Evolutionary conservation across 768 basidiomycete species (phyloP).

Genomic region (Podaxis rugospora): DNA sequence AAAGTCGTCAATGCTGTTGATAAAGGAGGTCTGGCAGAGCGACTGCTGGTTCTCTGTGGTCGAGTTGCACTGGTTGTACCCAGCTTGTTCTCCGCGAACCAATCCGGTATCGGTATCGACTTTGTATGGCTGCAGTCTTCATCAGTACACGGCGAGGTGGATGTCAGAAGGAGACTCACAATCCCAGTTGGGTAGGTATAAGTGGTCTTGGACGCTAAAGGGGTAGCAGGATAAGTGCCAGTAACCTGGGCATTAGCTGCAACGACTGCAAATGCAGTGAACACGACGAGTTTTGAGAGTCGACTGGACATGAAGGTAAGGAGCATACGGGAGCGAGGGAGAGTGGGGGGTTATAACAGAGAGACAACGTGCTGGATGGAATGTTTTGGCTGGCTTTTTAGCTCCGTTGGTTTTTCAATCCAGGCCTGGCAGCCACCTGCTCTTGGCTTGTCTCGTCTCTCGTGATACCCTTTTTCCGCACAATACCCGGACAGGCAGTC

Average conservation of each 20-base stretch:
- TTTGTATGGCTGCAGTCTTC: slow-evolving; percentile 25
- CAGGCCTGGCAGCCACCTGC: too few relatives aligned
- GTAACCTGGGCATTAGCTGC: slow-evolving; percentile 2
- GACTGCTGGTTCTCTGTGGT: slow-evolving; percentile 58
- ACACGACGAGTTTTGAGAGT: not conserved
- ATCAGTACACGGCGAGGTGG: not conserved
- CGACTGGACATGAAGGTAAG: too few relatives aligned
- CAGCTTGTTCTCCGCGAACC: slow-evolving; percentile 42
- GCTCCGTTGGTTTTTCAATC: too few relatives aligned
- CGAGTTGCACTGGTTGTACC: slow-evolving; percentile 66
- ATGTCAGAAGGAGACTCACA: slow-evolving; percentile 20
- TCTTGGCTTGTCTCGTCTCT: too few relatives aligned
- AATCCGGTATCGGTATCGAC: slow-evolving; percentile 29
- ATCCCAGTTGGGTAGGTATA: slow-evolving; percentile 37
- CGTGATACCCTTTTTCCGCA: too few relatives aligned
- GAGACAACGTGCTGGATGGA: too few relatives aligned
- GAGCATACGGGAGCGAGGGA: too few relatives aligned
- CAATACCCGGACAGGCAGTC: too few relatives aligned
- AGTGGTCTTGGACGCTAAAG: slow-evolving; percentile 34
- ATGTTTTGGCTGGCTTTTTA: too few relatives aligned
- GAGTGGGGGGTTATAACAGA: too few relatives aligned
- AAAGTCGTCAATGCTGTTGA: slow-evolving; percentile 58
- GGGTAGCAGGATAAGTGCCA: slow-evolving; percentile 33
- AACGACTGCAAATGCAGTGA: not conserved
- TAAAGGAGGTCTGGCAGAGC: slow-evolving; percentile 54